Evolutionary conservation across 2,329 filamentous ascomycete genomes (phyloP).

Genomic region (Lachnellula subtilissima): DNA sequence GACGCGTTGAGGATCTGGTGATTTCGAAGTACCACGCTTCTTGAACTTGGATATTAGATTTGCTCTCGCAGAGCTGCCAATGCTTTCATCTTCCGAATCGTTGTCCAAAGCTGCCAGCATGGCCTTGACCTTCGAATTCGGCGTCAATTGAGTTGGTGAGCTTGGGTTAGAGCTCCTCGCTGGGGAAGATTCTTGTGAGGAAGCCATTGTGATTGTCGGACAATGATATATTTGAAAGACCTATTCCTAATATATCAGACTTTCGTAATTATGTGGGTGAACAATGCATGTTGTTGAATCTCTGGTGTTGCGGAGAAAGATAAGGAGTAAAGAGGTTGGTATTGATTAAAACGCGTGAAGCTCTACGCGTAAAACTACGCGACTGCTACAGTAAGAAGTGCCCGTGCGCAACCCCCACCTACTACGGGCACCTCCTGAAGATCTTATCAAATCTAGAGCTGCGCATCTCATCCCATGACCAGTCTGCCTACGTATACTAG

Average conservation of each 20-base stretch:
- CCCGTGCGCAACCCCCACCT: background rate
- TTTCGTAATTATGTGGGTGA: background rate
- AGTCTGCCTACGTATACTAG: too few species aligned
- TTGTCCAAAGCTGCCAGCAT: constrained; percentile 48
- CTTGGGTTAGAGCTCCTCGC: constrained; percentile 40
- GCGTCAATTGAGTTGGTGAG: constrained; percentile 40
- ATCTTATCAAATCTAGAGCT: background rate
- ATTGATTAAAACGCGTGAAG: constrained; percentile 6
- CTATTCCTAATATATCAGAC: background rate
- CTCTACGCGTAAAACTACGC: background rate
- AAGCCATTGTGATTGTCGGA: constrained; percentile 40
- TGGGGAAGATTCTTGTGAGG: constrained; percentile 43
- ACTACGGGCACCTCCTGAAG: background rate
- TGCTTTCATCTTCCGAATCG: constrained; percentile 39
- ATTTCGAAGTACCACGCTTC: constrained; percentile 12
- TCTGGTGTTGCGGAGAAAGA: background rate
- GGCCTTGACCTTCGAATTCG: constrained; percentile 51
- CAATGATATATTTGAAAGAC: constrained; percentile 2
- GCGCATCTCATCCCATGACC: background rate
- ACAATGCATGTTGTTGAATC: background rate
- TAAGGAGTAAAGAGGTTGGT: background rate
- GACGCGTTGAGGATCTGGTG: background rate
- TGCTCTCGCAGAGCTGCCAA: constrained; percentile 17
- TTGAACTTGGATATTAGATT: constrained; percentile 13
- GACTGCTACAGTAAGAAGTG: background rate